phyloP scores from a whole-genome alignment of 805 yeast species.

The Saccharomycopsis capsularis region DNA sequence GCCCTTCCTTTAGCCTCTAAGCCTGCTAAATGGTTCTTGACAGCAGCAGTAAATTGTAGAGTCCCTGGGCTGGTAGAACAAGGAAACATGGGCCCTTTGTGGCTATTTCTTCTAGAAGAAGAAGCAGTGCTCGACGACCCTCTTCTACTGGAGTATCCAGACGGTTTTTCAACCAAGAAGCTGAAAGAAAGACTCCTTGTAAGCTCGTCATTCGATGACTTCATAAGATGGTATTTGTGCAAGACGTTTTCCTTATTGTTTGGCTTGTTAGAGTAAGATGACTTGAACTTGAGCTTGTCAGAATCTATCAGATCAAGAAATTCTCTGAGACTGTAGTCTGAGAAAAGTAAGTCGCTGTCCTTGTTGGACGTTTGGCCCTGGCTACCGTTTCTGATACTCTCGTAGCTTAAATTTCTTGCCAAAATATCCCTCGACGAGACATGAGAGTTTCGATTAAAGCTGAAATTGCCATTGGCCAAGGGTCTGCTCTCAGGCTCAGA shows the following conservation, averaged over 20 bases:
- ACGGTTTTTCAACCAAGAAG: not conserved
- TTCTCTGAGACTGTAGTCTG: not conserved
- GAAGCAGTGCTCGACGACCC: too few relatives aligned
- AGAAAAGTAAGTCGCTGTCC: not conserved
- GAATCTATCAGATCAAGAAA: not conserved
- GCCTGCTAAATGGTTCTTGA: too few relatives aligned
- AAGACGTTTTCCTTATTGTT: not conserved
- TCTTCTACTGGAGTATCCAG: too few relatives aligned
- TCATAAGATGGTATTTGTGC: not conserved
- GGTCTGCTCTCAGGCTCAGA: not conserved
- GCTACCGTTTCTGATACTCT: too few relatives aligned
- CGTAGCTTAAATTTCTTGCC: not conserved
- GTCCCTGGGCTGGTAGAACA: too few relatives aligned
- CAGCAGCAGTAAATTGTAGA: too few relatives aligned
- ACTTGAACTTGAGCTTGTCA: not conserved
- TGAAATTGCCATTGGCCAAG: too few relatives aligned
- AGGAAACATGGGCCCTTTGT: too few relatives aligned
- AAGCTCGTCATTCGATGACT: not conserved
- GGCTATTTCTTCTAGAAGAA: too few relatives aligned
- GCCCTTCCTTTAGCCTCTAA: too few relatives aligned
- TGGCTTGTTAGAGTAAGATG: not conserved
- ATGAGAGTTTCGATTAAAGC: not conserved
- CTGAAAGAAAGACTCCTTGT: not conserved
- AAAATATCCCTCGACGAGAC: not conserved
- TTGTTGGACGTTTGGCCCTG: too few relatives aligned